Conservation (phyloP, 2,329 filamentous ascomycete genomes). For the Verruconis gallopava region DNA sequence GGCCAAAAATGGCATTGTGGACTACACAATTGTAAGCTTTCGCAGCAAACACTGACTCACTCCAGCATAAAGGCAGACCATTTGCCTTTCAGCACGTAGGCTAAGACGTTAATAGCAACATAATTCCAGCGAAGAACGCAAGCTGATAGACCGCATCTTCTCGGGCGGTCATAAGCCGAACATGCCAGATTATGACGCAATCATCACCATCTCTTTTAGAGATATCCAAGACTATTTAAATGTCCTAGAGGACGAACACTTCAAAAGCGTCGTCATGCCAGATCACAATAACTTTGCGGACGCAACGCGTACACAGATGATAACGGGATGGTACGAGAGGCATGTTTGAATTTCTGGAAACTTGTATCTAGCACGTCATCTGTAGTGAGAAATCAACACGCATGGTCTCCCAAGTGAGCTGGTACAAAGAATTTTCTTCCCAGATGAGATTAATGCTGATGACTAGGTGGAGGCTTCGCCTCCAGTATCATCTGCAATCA, state of each 20-base stretch:
- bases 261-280: slow-evolving; percentile 17
- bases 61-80: too few species aligned
- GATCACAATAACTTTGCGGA: slow-evolving; percentile 24
- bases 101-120: slow-evolving; percentile 17
- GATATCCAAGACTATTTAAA: slow-evolving; percentile 19
- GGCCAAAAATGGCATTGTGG: slow-evolving; percentile 19
- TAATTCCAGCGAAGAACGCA: slow-evolving; percentile 17
- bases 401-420: too few species aligned
- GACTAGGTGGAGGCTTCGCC: too few species aligned
- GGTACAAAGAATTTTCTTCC: too few species aligned
- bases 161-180: slow-evolving; percentile 16
- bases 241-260: slow-evolving; percentile 20
- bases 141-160: slow-evolving; percentile 17
- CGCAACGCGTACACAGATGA: slow-evolving; percentile 7
- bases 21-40: slow-evolving; percentile 19
- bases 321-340: not conserved
- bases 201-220: slow-evolving; percentile 21
- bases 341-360: not conserved
- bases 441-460: too few species aligned
- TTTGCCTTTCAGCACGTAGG: too few species aligned
- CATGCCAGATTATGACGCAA: slow-evolving; percentile 19
- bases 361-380: too few species aligned
- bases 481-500: not conserved
- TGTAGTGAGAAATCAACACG: too few species aligned
- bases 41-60: too few species aligned